Conservation (phyloP, 2,329 filamentous ascomycete genomes). For the Metarhizium robertsii region DNA sequence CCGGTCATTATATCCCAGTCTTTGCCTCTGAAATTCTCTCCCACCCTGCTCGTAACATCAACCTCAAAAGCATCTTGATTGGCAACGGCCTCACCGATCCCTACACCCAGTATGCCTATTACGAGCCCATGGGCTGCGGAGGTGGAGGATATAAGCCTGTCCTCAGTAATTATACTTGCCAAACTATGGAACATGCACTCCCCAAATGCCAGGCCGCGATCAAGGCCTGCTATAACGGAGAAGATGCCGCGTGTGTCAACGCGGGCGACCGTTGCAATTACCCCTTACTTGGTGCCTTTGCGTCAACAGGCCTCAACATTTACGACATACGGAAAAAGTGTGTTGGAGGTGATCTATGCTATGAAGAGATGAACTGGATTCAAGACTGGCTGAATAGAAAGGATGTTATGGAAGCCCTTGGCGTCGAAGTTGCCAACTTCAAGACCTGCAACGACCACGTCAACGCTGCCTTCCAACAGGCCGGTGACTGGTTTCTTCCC, state of each 20-base stretch:
- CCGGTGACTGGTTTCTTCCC: slow-evolving; percentile 97
- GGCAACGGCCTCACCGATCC: slow-evolving; percentile 94
- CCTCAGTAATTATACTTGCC: slow-evolving; percentile 65
- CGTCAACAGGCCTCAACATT: slow-evolving; percentile 82
- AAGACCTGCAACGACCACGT: slow-evolving; percentile 97
- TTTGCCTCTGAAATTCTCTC: slow-evolving; percentile 84
- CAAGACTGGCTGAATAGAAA: slow-evolving; percentile 75
- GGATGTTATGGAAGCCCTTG: slow-evolving; percentile 75
- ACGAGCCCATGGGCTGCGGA: slow-evolving; percentile 95
- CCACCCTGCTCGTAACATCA: slow-evolving; percentile 94
- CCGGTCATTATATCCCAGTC: slow-evolving; percentile 88
- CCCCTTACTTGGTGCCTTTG: slow-evolving; percentile 84
- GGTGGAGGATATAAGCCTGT: slow-evolving; percentile 88
- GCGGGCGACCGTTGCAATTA: slow-evolving; percentile 52
- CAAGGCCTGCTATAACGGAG: slow-evolving; percentile 83
- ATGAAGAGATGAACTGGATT: slow-evolving; percentile 80
- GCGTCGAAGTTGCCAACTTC: slow-evolving; percentile 77
- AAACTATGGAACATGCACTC: slow-evolving; percentile 83
- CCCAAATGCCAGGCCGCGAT: slow-evolving; percentile 83
- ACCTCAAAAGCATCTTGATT: slow-evolving; percentile 87
- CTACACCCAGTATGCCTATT: slow-evolving; percentile 84
- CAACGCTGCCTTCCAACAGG: slow-evolving; percentile 94
- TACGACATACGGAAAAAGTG: slow-evolving; percentile 91
- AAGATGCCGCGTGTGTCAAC: slow-evolving; percentile 82
- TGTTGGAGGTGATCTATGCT: slow-evolving; percentile 77